Evolutionary conservation across 2,329 filamentous ascomycete species (phyloP), one percentile per base, ranked within the genome.

Genomic region (Alternaria ethzedia): DNA sequence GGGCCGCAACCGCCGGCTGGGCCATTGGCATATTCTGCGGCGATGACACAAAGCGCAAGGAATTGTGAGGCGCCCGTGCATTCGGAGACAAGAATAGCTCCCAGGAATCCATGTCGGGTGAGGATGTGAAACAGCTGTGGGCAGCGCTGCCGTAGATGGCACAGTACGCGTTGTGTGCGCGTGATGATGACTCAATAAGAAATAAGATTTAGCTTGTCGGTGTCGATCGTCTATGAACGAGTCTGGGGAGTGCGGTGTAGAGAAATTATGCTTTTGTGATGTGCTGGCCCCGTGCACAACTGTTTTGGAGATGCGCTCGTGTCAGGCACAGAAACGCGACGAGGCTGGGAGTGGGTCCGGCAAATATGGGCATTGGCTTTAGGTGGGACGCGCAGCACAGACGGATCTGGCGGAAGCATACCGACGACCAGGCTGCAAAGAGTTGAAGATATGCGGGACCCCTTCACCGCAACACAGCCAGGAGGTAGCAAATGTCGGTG

Each of bases 371-470:
- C 71, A 65, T 65, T 66, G 64, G 63, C 60, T 57, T 66, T 67
- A 41, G 65, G 68, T 72, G 70, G 68, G 56, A 59, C 60, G 59
- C 64, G 62, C 58, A 56, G 77, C 78, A 79, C 77, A 70, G 77
- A 77, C 77, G 67, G 75, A 78, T 79, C 74, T 76, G 69, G 68
- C 71, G 66, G 76, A 76, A 77, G 73, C 70, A 66, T 64, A 54
- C 56, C 60, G 60, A 59, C 43, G 28, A 52, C 56, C 60, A 49
- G 30, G 57, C 57, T 60, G 43, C 57, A 54, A 59, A 54, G 49
- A 46, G 61, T 57, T 47, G 58, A 32, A 50, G 47, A 49, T 50
- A 57, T 61, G 52, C 52, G 50, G 56, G 57, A 46, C 47, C 44
- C 47, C 59, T 59, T 62, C 59, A 62, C 59, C 59, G 59, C 59